Evolutionary conservation across 331 rosid species (phyloP), one percentile per base, ranked within the genome.

Genomic region (Phaseolus coccineus): DNA sequence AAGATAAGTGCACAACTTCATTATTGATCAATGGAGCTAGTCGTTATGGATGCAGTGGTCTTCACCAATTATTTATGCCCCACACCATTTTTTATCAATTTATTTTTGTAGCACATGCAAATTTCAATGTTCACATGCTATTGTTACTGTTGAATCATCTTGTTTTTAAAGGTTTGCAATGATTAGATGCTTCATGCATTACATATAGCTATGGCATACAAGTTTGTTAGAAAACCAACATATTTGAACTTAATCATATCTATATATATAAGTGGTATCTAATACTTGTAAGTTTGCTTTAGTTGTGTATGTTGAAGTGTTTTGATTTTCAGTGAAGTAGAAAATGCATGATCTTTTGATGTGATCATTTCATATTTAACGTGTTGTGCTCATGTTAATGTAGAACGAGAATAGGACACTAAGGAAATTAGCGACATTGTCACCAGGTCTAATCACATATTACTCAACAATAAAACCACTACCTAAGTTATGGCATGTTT

Each of bases 401-500:
- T 93, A 94, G 98, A 92, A 95, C 4, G 97, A 92, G 86, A 91
- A 92, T 51, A 89, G 98, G n/a, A 90, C 96, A 40, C 37, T 95
- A 65, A 92, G 98, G 98, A 95, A 95, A 84, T 74, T 95, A 77
- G 97, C 97, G 28, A 95, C 98, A 11, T 71, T 95, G 85, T 97
- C 98, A 1, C 98, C 97, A 0, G 98, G 98, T 83, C 82, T 95
- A 59, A 95, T 95, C 83, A 95, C 97, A 59, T 95, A 76, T 78
- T 95, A 95, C 89, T 81, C 97, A 1, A 95, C 97, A 48, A 95
- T 97, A 11, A 92, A 95, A 87, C 97, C 98, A 31, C 81, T 95
- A 35, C 96, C 92, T 75, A 95, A 95, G 85, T 88, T 97, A 70
- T 95, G 98, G 97, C 98, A 95, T 73, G 98, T 92, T 73, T 88